Percentiles rank a stretch among this genome's conserved stretches.
Evolutionary conservation across 1,139 yeast genomes (phyloP).

Genomic region (Candida smagusa): DNA sequence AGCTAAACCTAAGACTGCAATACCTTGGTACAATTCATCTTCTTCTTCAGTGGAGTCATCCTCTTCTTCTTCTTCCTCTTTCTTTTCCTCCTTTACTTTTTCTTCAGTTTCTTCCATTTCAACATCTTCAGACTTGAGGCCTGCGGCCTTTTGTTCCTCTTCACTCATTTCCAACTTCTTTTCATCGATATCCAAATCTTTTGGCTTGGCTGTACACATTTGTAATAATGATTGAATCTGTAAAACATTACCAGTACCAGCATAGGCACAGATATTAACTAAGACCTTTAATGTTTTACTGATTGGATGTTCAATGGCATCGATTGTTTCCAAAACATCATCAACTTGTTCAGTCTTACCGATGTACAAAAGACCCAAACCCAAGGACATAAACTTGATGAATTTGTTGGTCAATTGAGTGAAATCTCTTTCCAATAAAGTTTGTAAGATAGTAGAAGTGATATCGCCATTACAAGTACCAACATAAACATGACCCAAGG

Average conservation of each 20-base stretch:
- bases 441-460: slow-evolving; percentile 85
- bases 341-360: slow-evolving; percentile 95
- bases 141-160: slow-evolving; percentile 26
- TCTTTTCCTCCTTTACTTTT: slow-evolving; percentile 10
- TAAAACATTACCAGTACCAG: slow-evolving; percentile 96
- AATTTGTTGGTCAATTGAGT: slow-evolving; percentile 79
- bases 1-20: slow-evolving; percentile 93
- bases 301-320: slow-evolving; percentile 94
- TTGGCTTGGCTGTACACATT: slow-evolving; percentile 70
- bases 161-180: slow-evolving; percentile 37
- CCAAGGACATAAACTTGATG: slow-evolving; percentile 87
- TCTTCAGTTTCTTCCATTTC: slow-evolving; percentile 12
- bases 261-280: slow-evolving; percentile 91
- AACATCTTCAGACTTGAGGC: slow-evolving; percentile 7
- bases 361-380: slow-evolving; percentile 87
- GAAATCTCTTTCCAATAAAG: slow-evolving; percentile 80
- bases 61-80: slow-evolving; percentile 16
- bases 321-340: slow-evolving; percentile 90
- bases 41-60: slow-evolving; percentile 32
- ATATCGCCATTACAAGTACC: slow-evolving; percentile 96
- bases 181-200: slow-evolving; percentile 31
- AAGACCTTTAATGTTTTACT: slow-evolving; percentile 85
- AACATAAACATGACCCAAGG: slow-evolving; percentile 91
- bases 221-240: slow-evolving; percentile 90
- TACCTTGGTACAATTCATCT: slow-evolving; percentile 75